Conservation (phyloP, 371 early-diverging fungal species). For the Mortierella sp. region DNA sequence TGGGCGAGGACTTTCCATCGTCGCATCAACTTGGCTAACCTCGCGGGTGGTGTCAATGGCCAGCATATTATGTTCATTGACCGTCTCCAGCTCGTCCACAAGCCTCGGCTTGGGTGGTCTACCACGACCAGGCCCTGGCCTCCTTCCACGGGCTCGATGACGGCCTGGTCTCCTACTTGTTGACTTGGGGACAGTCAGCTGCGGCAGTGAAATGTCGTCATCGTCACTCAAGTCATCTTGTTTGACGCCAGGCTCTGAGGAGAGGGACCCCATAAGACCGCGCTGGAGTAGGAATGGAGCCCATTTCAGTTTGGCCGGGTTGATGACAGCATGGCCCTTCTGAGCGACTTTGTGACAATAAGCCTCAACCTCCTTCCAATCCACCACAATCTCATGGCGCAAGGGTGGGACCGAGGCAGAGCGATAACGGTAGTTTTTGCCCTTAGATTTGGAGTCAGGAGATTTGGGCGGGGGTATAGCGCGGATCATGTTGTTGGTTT, state of each 20-base stretch:
- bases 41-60: not conserved
- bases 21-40: not conserved
- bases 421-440: constrained; percentile 36
- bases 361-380: constrained; percentile 58
- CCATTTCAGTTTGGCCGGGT: constrained; percentile 73
- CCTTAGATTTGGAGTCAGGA: constrained; percentile 25
- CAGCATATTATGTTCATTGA: not conserved
- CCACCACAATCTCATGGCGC: constrained; percentile 58
- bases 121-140: constrained; percentile 19
- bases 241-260: constrained; percentile 9
- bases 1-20: not conserved
- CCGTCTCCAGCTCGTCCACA: not conserved
- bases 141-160: constrained; percentile 13
- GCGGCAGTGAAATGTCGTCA: constrained; percentile 11
- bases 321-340: constrained; percentile 64
- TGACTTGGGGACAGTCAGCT: not conserved
- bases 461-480: constrained; percentile 46
- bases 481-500: constrained; percentile 69
- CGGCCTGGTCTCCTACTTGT: constrained; percentile 5
- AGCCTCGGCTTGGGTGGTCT: constrained; percentile 25
- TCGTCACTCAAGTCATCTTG: constrained; percentile 18
- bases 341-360: constrained; percentile 61
- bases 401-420: constrained; percentile 38
- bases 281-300: constrained; percentile 72
- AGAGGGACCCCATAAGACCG: constrained; percentile 40